phyloP scores from a whole-genome alignment of 257 asterid genomes.

The Parsonsia alboflavescens region DNA sequence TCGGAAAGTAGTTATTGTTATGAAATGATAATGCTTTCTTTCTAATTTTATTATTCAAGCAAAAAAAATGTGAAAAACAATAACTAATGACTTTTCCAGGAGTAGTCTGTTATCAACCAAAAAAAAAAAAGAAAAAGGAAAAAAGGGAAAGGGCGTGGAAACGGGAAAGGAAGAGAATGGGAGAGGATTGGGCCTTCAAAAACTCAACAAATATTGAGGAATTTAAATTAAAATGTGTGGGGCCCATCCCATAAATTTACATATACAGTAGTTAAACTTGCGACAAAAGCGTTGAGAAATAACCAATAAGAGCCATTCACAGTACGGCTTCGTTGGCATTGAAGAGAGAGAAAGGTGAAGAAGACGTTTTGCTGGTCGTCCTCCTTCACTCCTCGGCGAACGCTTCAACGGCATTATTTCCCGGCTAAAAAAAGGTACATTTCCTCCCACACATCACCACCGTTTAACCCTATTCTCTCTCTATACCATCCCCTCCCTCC shows the following conservation, averaged over 20 bases:
- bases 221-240: too few species aligned
- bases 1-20: not conserved
- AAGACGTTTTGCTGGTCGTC: conserved; percentile 19
- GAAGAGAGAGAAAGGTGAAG: conserved; percentile 4
- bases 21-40: too few species aligned
- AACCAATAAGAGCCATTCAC: conserved; percentile 15
- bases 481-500: not conserved
- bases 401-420: conserved; percentile 46
- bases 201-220: too few species aligned
- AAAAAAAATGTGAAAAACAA: not conserved
- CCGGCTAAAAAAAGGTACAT: conserved; percentile 27
- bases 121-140: too few species aligned
- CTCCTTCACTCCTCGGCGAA: conserved; percentile 23
- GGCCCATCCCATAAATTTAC: conserved; percentile 2
- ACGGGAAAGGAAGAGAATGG: too few species aligned
- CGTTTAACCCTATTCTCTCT: not conserved
- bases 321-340: conserved; percentile 20
- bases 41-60: not conserved
- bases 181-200: not conserved
- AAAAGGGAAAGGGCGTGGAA: too few species aligned
- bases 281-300: conserved; percentile 21
- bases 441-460: not conserved
- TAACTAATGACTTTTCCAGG: too few species aligned
- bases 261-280: not conserved
- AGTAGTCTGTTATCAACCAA: too few species aligned